Base-by-base conservation (phyloP, 1,284 basidiomycete genomes). In the Meira miltonrushii region DNA sequence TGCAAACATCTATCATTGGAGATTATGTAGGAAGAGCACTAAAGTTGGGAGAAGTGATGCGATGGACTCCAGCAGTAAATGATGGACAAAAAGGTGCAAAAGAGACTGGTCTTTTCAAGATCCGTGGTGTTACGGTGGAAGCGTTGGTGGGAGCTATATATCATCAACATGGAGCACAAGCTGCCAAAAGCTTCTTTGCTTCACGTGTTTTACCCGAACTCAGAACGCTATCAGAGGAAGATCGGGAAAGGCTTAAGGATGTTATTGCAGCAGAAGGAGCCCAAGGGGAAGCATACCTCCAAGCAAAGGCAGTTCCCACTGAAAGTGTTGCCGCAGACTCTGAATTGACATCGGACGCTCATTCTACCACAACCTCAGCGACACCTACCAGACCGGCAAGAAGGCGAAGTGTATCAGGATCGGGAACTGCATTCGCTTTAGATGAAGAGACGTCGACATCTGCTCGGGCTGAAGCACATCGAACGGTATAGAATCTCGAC, bases 71-170 rank as follows among this genome's bases (percentile, higher is more conserved):
- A 12, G 69, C 67, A 25, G 62, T 69, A 17, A 47, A 56, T 1
- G 69, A 71, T 37, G 67, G 67, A 2, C 62, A 67, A 48, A 38
- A 59, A 8, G 69, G 69, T 13, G 61, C 69, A 2, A 61, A 63
- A 40, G 69, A 74, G 59, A 75, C 67, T 1, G 77, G 78, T 0
- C 59, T 79, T 41, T 77, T 64, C 57, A 78, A 72, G 58, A 67
- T 79, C 48, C 65, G 78, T 15, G 78, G 78, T 11, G 58, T 68
- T 2, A 62, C 67, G 19, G 65, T 79, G 11, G 78, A 79, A 59
- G 77, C 74, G 1, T 52, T 79, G 37, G 47, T 78, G 9, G 78
- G 78, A 15, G 78, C 77, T 25, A 71, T 79, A 54, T 78, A 71
- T 59, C 73, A 72, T 51, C 64, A 72, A 50, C 61, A 69, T 43